A percentile compares a stretch with the other conserved stretches of the same genome.
These are phyloP conservation scores for Styphnolobium japonicum DNA, from an alignment of 306 rosid species.

Conservation along the genomic window DNA sequence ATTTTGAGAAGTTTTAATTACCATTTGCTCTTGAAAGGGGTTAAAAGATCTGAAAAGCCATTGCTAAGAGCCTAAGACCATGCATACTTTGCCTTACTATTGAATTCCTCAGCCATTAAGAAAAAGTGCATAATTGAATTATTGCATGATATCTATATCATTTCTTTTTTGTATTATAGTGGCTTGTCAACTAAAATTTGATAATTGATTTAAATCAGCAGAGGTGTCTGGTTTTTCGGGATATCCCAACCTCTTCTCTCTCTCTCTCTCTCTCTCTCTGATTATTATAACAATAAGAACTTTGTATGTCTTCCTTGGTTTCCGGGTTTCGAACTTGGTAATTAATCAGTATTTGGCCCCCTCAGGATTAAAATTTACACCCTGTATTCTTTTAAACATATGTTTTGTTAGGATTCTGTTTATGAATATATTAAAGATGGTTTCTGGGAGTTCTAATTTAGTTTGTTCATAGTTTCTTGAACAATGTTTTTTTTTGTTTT, in stretches of 20 bases:
- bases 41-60: not conserved
- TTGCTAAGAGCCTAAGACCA: too few species aligned
- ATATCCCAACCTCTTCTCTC: not conserved
- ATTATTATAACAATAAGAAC: too few species aligned
- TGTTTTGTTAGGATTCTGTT: not conserved
- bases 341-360: not conserved
- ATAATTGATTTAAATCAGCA: not conserved
- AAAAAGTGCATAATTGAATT: too few species aligned
- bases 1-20: not conserved
- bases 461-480: not conserved
- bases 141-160: not conserved
- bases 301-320: not conserved
- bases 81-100: too few species aligned
- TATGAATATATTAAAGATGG: not conserved
- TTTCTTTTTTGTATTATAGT: slow-evolving; percentile 17
- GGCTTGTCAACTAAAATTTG: slow-evolving; percentile 19
- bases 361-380: not conserved
- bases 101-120: too few species aligned
- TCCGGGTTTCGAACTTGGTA: not conserved
- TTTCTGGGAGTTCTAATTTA: not conserved
- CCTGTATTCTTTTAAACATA: not conserved
- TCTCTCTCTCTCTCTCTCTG: slow-evolving; percentile 5
- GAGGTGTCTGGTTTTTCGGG: not conserved
- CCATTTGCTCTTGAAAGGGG: too few species aligned
- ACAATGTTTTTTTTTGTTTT: too few species aligned